These are phyloP conservation scores for Phialemoniopsis sp. DNA, from an alignment of 2,329 filamentous ascomycete genomes.

Conservation along the genomic window DNA sequence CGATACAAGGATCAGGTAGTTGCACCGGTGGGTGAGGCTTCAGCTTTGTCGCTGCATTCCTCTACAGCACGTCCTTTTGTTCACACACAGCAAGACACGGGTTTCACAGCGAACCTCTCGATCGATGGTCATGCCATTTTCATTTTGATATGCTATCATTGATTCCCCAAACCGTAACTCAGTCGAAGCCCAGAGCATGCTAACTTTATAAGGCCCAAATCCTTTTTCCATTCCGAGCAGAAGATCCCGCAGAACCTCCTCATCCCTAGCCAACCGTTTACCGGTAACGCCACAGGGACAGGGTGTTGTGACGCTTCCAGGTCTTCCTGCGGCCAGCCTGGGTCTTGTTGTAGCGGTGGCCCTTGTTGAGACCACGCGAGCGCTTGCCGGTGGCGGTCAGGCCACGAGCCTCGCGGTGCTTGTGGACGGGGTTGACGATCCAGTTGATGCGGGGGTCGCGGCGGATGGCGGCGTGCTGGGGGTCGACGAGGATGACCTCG, in stretches of 20 bases:
- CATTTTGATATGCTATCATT: background rate
- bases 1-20: too few species aligned
- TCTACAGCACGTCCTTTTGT: too few species aligned
- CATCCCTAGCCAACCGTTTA: conserved; percentile 39
- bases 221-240: conserved; percentile 1
- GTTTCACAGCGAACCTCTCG: too few species aligned
- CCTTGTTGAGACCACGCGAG: conserved; percentile 98
- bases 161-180: background rate
- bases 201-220: background rate
- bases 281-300: conserved; percentile 97
- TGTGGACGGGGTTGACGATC: conserved; percentile 99
- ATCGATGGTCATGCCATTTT: background rate
- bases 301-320: conserved; percentile 99
- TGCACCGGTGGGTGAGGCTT: too few species aligned
- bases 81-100: too few species aligned
- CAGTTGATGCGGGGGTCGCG: conserved; percentile 99
- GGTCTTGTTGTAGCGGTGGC: conserved; percentile 99
- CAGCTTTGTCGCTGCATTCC: too few species aligned
- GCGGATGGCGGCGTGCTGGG: conserved; percentile 99
- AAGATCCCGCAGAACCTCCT: background rate
- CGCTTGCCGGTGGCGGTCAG: conserved; percentile 99
- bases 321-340: conserved; percentile 96
- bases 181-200: background rate
- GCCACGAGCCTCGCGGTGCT: conserved; percentile 98
- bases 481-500: conserved; percentile 99